Conservation (phyloP, 768 basidiomycete species). For the Lactarius deliciosus region DNA sequence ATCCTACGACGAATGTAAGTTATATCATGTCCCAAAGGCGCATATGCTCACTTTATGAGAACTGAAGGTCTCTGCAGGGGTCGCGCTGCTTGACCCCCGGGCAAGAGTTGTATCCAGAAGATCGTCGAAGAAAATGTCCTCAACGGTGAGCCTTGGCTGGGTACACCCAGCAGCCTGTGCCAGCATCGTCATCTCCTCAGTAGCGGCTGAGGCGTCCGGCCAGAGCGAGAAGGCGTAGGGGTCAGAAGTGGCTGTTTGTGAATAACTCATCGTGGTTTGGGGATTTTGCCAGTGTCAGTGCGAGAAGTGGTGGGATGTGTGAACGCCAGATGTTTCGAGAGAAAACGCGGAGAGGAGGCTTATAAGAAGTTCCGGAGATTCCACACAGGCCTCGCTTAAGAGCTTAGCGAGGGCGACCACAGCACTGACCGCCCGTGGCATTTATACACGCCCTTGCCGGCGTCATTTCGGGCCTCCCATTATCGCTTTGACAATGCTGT, state of each 20-base stretch:
- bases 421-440: neutral
- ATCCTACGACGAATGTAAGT: too few relatives aligned
- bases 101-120: neutral
- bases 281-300: neutral
- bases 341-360: neutral
- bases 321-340: neutral
- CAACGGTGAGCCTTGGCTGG: neutral
- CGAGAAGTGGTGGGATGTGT: neutral
- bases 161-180: neutral
- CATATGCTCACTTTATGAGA: too few relatives aligned
- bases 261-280: neutral
- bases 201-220: neutral
- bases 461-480: neutral
- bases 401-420: neutral
- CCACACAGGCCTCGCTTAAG: neutral
- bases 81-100: neutral
- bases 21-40: too few relatives aligned
- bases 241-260: neutral
- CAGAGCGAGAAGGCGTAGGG: neutral
- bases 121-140: neutral
- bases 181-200: neutral
- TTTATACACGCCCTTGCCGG: neutral
- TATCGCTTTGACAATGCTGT: neutral
- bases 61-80: neutral
- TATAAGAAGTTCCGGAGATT: neutral